Percentiles rank a stretch among this genome's conserved stretches.
Evolutionary conservation across 345 rosid species (phyloP).

Genomic region (Raphanus sativus): DNA sequence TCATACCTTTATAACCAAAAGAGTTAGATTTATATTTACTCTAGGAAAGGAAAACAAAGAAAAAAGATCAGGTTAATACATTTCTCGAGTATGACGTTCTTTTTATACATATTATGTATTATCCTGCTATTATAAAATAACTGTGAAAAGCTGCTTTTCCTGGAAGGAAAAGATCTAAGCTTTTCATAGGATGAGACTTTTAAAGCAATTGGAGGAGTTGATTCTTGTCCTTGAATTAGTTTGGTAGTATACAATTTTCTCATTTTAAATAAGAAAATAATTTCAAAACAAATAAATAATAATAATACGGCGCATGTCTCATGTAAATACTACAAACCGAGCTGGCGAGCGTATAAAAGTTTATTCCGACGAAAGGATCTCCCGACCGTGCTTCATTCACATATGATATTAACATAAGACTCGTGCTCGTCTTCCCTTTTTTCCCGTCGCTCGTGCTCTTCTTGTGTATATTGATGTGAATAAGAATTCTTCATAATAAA

Average conservation of each 20-base stretch:
- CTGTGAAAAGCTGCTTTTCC: constrained; percentile 15
- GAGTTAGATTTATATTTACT: neutral
- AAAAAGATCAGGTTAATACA: neutral
- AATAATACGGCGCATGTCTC: constrained; percentile 13
- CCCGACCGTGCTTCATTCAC: constrained; percentile 10
- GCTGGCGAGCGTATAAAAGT: neutral
- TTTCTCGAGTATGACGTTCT: neutral
- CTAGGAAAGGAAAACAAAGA: neutral
- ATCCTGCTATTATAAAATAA: neutral
- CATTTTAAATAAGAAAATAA: neutral
- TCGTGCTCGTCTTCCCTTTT: constrained; percentile 1
- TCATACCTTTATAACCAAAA: neutral
- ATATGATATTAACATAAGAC: neutral
- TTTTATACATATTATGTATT: neutral
- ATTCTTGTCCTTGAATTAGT: constrained; percentile 11
- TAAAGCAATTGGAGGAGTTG: constrained; percentile 16
- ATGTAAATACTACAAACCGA: constrained; percentile 25
- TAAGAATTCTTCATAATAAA: neutral
- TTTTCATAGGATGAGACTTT: constrained; percentile 14
- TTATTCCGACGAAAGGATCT: constrained; percentile 19
- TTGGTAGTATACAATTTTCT: neutral
- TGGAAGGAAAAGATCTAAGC: constrained; percentile 24
- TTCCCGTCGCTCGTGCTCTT: constrained; percentile 10
- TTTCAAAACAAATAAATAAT: too few species aligned
- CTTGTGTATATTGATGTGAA: constrained; percentile 9